A percentile compares a stretch with the other conserved stretches of the same genome.
Evolutionary conservation across 495 filamentous ascomycete species (phyloP).

Genomic region (Neurospora intermedia): DNA sequence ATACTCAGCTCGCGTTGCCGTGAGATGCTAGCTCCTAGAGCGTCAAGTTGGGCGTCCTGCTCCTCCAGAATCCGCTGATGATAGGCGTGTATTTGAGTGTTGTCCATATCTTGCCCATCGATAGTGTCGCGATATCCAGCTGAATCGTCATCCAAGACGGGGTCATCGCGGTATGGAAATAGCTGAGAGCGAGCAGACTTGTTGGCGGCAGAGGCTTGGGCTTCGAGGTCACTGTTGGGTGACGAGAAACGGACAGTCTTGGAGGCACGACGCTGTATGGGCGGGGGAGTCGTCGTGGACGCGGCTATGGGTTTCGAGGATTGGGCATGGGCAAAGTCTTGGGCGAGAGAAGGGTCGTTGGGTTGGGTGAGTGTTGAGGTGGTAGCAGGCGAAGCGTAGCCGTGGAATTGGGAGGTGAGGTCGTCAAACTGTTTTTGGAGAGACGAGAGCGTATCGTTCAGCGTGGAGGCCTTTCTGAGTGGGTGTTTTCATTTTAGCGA

Average conservation of each 20-base stretch:
- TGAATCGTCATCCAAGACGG: slow-evolving; percentile 18
- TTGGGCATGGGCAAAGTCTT: slow-evolving; percentile 56
- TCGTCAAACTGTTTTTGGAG: slow-evolving; percentile 50
- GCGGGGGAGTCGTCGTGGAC: slow-evolving; percentile 21
- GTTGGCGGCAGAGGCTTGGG: slow-evolving; percentile 28
- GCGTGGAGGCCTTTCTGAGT: slow-evolving; percentile 33
- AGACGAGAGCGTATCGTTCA: slow-evolving; percentile 37
- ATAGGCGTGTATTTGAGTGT: slow-evolving; percentile 79
- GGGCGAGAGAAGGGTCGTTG: slow-evolving; percentile 54
- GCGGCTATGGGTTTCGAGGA: slow-evolving; percentile 32
- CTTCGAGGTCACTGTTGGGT: slow-evolving; percentile 36
- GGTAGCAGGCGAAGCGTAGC: slow-evolving; percentile 40
- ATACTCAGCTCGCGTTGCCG: slow-evolving; percentile 88
- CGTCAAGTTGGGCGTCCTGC: slow-evolving; percentile 89
- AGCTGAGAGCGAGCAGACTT: slow-evolving; percentile 39
- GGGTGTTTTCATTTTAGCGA: neutral
- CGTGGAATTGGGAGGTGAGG: slow-evolving; percentile 50
- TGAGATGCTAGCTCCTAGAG: slow-evolving; percentile 73
- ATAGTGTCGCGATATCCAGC: slow-evolving; percentile 46
- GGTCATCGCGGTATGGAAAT: slow-evolving; percentile 53
- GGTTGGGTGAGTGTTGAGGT: slow-evolving; percentile 44
- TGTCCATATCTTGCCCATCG: slow-evolving; percentile 39
- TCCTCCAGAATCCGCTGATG: slow-evolving; percentile 69
- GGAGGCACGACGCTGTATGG: slow-evolving; percentile 34
- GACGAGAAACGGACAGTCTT: slow-evolving; percentile 81